Conservation (phyloP, 2,329 filamentous ascomycete species). For the Emydomyces testavorans region DNA sequence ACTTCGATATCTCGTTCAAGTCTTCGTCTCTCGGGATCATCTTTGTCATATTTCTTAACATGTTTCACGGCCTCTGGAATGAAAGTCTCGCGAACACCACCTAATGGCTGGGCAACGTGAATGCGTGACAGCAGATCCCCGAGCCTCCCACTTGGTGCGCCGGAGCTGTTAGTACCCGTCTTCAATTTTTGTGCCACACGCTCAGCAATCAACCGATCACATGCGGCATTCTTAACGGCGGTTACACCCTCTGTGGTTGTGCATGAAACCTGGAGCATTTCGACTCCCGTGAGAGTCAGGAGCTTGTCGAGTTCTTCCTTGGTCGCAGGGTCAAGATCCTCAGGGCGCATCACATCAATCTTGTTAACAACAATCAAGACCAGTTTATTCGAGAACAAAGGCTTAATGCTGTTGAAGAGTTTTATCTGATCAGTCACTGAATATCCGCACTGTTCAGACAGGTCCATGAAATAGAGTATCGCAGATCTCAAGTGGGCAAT, state of each 20-base stretch:
- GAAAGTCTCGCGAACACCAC: conserved; percentile 66
- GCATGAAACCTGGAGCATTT: conserved; percentile 87
- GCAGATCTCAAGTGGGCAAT: conserved; percentile 93
- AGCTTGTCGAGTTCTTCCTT: conserved; percentile 68
- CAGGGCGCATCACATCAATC: conserved; percentile 80
- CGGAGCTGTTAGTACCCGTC: conserved; percentile 66
- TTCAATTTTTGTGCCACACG: conserved; percentile 93
- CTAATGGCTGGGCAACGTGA: conserved; percentile 89
- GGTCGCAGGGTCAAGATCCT: conserved; percentile 70
- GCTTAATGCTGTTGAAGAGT: conserved; percentile 92
- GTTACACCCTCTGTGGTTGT: conserved; percentile 91
- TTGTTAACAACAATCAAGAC: conserved; percentile 98
- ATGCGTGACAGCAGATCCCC: conserved; percentile 88
- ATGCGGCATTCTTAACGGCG: conserved; percentile 86
- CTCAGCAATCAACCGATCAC: conserved; percentile 83
- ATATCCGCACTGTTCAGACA: conserved; percentile 94
- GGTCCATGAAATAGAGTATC: conserved; percentile 96
- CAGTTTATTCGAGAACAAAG: conserved; percentile 91
- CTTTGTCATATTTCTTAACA: conserved; percentile 79
- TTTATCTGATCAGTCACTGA: conserved; percentile 84
- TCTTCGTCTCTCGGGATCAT: conserved; percentile 67
- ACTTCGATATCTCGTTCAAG: conserved; percentile 81
- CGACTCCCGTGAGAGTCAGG: conserved; percentile 76
- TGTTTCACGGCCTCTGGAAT: conserved; percentile 76
- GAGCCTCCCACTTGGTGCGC: conserved; percentile 66